Evolutionary conservation across 805 yeast genomes (phyloP), one percentile per base, ranked within the genome.

Genomic region (Brettanomyces sp.): DNA sequence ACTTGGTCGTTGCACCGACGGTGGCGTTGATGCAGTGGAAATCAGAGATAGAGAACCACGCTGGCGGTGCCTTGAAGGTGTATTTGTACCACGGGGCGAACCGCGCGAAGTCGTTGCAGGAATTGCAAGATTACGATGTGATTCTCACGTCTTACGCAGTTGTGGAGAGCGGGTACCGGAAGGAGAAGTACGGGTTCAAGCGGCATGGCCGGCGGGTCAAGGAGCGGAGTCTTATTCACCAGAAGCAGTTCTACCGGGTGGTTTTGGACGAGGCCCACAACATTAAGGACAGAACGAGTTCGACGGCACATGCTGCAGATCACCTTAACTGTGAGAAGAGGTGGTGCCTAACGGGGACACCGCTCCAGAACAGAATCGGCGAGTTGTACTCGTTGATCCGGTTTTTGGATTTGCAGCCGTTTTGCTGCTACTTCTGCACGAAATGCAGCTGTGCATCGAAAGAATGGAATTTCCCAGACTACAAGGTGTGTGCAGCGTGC

Each of bases 1-100:
- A 82, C 52, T 67, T 93, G 49, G 98, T 93, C 4, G 85, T 93
- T 18, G 98, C 97, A 0, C 99, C 99, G 0, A 91, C 99, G 0
- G 99, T 93, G n/a, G 98, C 98, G 0, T 67, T 93, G 41, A 86
- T 93, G 85, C 99, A 93, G 62, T 93, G 99, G 99, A 85, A 82
- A 58, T 79, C 83, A 56, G 99, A 93, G 65, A 93, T 93, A 44
- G 86, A 80, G 49, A 77, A 75, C 43, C 96, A 93, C 61, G 83
- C 98, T 0, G 79, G 77, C 33, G 86, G 83, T 6, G 68, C 69
- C 21, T 66, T 93, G 52, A 78, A 73, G 48, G 87, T 83, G 4
- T 77, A 79, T 14, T 65, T 91, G 2, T 93, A 73, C 60, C 97
- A 93, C 65, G 99, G 98, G 8, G 83, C 93, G 0, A 84, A 82